phyloP scores from a whole-genome alignment of 129 eudicot genomes.

The Tagetes patula region DNA sequence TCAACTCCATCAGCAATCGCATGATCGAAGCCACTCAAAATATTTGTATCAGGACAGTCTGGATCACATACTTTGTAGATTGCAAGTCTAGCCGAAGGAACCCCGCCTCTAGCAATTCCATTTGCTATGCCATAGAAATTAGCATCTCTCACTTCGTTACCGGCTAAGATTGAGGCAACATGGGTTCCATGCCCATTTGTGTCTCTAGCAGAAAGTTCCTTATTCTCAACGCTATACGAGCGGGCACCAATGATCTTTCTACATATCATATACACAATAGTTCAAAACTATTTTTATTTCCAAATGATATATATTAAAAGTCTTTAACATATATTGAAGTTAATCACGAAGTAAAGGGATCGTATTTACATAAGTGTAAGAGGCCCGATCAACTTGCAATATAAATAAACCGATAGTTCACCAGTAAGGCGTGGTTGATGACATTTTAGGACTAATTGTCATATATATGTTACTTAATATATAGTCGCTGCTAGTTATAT shows the following conservation, averaged over 20 bases:
- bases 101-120: conserved; percentile 27
- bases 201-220: conserved; percentile 30
- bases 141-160: conserved; percentile 22
- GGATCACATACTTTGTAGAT: conserved; percentile 16
- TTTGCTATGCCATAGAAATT: conserved; percentile 14
- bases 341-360: too few relatives aligned
- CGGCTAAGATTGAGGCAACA: conserved; percentile 50
- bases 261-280: neutral
- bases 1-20: conserved; percentile 17
- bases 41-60: neutral
- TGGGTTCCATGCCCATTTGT: conserved; percentile 48
- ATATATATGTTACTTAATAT: too few relatives aligned
- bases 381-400: too few relatives aligned
- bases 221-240: neutral
- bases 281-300: neutral
- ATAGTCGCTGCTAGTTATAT: too few relatives aligned
- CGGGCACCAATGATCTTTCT: conserved; percentile 61
- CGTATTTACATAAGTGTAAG: too few relatives aligned
- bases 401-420: too few relatives aligned
- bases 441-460: too few relatives aligned
- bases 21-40: too few relatives aligned
- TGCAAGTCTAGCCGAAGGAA: conserved; percentile 31
- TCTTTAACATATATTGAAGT: too few relatives aligned
- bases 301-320: too few relatives aligned
- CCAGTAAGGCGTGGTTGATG: too few relatives aligned